Evolutionary conservation across 345 rosid genomes (phyloP).

Genomic region (Moricandia moricandioides): DNA sequence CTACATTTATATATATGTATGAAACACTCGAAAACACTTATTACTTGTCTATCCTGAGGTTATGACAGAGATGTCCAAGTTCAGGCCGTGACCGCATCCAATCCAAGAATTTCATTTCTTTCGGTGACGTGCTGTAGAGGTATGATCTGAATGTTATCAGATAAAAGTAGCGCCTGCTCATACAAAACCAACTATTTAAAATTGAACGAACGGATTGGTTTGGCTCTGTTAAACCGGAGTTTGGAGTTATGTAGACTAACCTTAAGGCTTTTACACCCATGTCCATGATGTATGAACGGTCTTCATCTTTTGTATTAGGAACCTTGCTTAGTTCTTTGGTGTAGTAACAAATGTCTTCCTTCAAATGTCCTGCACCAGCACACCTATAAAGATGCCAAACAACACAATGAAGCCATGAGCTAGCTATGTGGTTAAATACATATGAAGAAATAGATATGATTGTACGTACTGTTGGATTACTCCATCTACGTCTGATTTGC

Average conservation of each 20-base stretch:
- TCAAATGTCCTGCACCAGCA: conserved; percentile 90
- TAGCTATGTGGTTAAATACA: not conserved
- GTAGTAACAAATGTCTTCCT: conserved; percentile 71
- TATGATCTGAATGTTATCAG: conserved; percentile 87
- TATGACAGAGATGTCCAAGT: conserved; percentile 84
- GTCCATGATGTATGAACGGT: conserved; percentile 61
- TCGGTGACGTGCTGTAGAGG: conserved; percentile 63
- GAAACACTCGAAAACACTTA: conserved; percentile 10
- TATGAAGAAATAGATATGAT: not conserved
- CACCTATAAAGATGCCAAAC: conserved; percentile 48
- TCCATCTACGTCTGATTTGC: conserved; percentile 84
- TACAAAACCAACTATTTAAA: not conserved
- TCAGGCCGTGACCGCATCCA: conserved; percentile 95
- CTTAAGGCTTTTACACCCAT: conserved; percentile 86
- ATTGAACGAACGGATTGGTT: not conserved
- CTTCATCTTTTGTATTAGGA: conserved; percentile 56
- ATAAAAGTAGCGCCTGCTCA: conserved; percentile 83
- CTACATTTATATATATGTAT: conserved; percentile 14
- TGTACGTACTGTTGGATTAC: conserved; percentile 58
- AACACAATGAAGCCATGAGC: conserved; percentile 15
- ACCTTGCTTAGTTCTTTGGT: conserved; percentile 59
- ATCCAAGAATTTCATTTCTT: conserved; percentile 51
- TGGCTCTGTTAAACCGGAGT: not conserved
- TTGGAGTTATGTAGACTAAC: conserved; percentile 40
- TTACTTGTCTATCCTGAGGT: conserved; percentile 74